Evolutionary conservation across 148 eudicot genomes (phyloP).

Genomic region (Spergularia bocconei): DNA sequence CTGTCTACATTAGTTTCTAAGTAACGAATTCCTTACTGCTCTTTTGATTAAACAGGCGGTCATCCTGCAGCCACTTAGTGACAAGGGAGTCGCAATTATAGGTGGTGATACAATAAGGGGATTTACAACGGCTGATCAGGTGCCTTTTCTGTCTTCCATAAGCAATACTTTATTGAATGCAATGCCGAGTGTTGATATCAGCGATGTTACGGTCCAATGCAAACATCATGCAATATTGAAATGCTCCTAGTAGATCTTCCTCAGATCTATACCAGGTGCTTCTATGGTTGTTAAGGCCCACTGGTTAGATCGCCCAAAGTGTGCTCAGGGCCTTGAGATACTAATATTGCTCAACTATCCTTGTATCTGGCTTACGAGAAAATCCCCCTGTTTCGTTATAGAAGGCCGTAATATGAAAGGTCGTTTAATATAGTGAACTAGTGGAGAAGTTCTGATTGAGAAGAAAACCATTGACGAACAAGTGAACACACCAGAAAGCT

Average conservation of each 20-base stretch:
- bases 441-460: not conserved
- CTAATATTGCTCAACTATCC: not conserved
- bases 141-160: conserved; percentile 17
- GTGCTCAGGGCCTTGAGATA: not conserved
- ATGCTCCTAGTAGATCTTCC: not conserved
- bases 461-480: not conserved
- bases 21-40: conserved; percentile 12
- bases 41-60: conserved; percentile 56
- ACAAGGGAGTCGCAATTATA: conserved; percentile 69
- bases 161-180: not conserved
- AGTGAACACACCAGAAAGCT: not conserved
- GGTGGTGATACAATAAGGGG: conserved; percentile 94
- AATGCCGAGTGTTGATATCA: not conserved
- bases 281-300: not conserved
- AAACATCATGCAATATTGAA: not conserved
- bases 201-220: not conserved
- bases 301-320: not conserved
- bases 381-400: not conserved
- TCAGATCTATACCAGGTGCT: not conserved
- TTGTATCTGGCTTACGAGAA: not conserved
- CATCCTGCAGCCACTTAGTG: conserved; percentile 86
- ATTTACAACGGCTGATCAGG: conserved; percentile 89
- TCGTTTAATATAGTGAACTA: not conserved
- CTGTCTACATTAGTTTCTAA: not conserved
- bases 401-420: not conserved